These are phyloP conservation scores for Tetradesmus lagerheimii DNA, from an alignment of 139 green algal genomes.

Conservation along the genomic window DNA sequence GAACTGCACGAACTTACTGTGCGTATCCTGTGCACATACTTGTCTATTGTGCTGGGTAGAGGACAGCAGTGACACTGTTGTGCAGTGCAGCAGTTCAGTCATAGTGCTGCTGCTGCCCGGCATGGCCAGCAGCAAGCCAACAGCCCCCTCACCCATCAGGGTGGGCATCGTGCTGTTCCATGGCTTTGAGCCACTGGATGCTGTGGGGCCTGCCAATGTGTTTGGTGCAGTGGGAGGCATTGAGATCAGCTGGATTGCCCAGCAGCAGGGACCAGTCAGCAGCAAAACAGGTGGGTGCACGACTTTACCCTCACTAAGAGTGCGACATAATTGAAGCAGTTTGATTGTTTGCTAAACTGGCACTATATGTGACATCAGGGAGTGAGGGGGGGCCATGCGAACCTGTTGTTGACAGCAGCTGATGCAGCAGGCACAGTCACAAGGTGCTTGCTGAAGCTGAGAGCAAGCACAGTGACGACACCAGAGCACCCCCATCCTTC, in stretches of 20 bases:
- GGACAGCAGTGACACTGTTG: not conserved
- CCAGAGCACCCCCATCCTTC: no score
- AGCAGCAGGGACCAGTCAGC: constrained; percentile 16
- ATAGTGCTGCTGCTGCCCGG: not conserved
- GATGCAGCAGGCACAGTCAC: no score
- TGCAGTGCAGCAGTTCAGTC: not conserved
- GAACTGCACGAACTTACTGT: no score
- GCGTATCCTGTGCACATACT: no score
- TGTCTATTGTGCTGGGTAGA: not conserved
- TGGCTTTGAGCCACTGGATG: constrained; percentile 36
- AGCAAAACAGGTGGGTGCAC: constrained; percentile 17
- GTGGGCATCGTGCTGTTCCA: constrained; percentile 20
- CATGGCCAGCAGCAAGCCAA: not conserved
- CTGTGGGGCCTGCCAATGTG: constrained; percentile 15
- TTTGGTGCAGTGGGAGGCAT: constrained; percentile 15
- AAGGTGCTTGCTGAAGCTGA: no score
- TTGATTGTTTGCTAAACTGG: no score
- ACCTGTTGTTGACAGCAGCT: no score
- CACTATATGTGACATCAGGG: no score
- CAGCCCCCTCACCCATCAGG: not conserved
- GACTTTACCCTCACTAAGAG: no score
- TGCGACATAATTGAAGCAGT: no score
- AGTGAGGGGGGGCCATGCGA: no score
- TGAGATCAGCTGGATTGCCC: not conserved
- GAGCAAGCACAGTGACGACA: no score